A percentile compares a stretch with the other conserved stretches of the same genome.
Evolutionary conservation across 805 yeast species (phyloP).

Genomic region (Candida glaebosa): DNA sequence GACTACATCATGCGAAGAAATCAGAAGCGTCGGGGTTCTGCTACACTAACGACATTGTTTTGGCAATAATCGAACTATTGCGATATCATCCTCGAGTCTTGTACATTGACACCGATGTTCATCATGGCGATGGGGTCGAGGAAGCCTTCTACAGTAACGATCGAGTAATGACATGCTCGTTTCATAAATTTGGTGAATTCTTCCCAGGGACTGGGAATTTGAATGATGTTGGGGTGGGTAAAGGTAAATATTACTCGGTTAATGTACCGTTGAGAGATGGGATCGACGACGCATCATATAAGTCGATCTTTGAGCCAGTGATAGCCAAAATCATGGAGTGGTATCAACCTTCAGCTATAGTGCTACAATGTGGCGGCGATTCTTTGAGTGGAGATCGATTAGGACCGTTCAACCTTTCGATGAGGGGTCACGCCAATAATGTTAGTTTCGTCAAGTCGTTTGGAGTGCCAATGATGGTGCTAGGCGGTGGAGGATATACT

Average conservation of each 20-base stretch:
- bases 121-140: conserved; percentile 98
- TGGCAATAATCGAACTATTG: conserved; percentile 80
- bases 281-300: conserved; percentile 86
- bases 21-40: conserved; percentile 95
- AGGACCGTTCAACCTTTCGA: conserved; percentile 92
- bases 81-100: conserved; percentile 89
- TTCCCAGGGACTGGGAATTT: conserved; percentile 97
- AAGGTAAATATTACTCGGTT: conserved; percentile 83
- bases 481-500: conserved; percentile 99
- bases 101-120: conserved; percentile 92
- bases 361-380: conserved; percentile 97
- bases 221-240: conserved; percentile 86
- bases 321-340: conserved; percentile 72
- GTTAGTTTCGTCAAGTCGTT: conserved; percentile 81
- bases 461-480: conserved; percentile 84
- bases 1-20: conserved; percentile 97
- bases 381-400: conserved; percentile 92
- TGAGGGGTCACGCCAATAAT: conserved; percentile 95
- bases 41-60: conserved; percentile 89
- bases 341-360: conserved; percentile 95
- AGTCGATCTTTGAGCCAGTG: conserved; percentile 85
- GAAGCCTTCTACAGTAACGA: conserved; percentile 96
- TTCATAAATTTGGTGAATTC: conserved; percentile 94
- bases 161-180: conserved; percentile 93
- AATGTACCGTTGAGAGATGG: conserved; percentile 96